phyloP scores from a whole-genome alignment of 78 protist species.

The Anaeramoeba flamelloides region DNA sequence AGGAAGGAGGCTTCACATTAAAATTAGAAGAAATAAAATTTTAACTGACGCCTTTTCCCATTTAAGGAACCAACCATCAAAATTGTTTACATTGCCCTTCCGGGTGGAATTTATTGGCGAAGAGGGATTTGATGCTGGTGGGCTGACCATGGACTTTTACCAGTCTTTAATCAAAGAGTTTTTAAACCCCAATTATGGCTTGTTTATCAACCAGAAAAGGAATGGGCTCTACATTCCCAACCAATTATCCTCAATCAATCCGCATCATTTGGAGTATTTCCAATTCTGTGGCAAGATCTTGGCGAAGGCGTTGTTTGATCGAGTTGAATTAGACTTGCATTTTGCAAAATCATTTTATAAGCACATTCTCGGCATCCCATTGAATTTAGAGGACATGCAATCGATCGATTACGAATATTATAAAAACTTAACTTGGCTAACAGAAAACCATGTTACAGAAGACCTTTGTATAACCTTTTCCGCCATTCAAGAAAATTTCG shows the following conservation, averaged over 20 bases:
- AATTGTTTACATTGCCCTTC: slow-evolving; percentile 1
- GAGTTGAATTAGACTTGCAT: not conserved
- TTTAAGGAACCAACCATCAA: too few species aligned
- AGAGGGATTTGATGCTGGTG: slow-evolving; percentile 14
- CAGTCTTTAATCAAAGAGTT: too few species aligned
- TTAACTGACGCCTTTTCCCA: too few species aligned
- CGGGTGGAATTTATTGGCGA: slow-evolving; percentile 6
- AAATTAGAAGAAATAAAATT: too few species aligned
- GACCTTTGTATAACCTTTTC: slow-evolving; percentile 3
- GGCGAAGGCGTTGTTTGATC: slow-evolving; percentile 17
- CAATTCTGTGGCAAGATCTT: slow-evolving; percentile 8
- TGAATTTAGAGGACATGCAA: not conserved
- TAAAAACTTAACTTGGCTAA: not conserved
- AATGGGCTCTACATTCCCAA: too few species aligned
- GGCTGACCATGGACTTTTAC: not conserved
- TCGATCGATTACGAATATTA: slow-evolving; percentile 3
- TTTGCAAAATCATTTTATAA: slow-evolving; percentile 4
- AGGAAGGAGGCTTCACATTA: too few species aligned
- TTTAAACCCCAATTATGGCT: too few species aligned
- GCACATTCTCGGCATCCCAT: not conserved
- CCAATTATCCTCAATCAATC: slow-evolving; percentile 5
- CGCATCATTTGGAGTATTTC: slow-evolving; percentile 10
- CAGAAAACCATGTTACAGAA: not conserved
- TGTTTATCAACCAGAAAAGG: too few species aligned
- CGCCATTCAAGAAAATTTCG: not conserved